Percentiles rank a stretch among this genome's conserved stretches.
phyloP scores from a whole-genome alignment of 495 filamentous ascomycete genomes.

The Hypoxylon intermedium region DNA sequence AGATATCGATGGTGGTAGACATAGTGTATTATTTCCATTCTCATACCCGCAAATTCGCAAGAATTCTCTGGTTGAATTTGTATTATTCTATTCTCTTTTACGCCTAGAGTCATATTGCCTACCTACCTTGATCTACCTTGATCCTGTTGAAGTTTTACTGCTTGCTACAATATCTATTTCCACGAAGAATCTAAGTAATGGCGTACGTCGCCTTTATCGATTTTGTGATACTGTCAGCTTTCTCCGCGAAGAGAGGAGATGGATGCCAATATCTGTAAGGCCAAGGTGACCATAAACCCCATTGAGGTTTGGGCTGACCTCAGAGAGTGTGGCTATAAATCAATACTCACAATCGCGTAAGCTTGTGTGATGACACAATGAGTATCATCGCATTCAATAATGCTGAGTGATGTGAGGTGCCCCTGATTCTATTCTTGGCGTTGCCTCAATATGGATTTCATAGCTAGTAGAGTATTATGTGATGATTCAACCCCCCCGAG shows the following conservation, averaged over 20 bases:
- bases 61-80: no score
- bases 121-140: no score
- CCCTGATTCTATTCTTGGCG: conserved; percentile 2
- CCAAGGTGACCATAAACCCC: neutral
- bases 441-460: neutral
- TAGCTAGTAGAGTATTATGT: neutral
- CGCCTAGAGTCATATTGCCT: no score
- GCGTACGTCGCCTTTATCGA: neutral
- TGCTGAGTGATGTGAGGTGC: conserved; percentile 5
- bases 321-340: conserved; percentile 1
- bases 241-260: neutral
- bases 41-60: neutral
- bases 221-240: conserved; percentile 14
- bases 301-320: conserved; percentile 9
- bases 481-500: neutral
- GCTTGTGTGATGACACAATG: neutral
- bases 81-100: no score
- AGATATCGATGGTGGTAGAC: no score
- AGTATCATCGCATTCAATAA: neutral
- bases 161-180: no score
- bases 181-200: no score
- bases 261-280: conserved; percentile 16
- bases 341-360: conserved; percentile 1
- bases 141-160: no score
- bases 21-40: no score